These are phyloP conservation scores for Beta lomatogona DNA, from an alignment of 179 eudicot genomes.

Conservation along the genomic window DNA sequence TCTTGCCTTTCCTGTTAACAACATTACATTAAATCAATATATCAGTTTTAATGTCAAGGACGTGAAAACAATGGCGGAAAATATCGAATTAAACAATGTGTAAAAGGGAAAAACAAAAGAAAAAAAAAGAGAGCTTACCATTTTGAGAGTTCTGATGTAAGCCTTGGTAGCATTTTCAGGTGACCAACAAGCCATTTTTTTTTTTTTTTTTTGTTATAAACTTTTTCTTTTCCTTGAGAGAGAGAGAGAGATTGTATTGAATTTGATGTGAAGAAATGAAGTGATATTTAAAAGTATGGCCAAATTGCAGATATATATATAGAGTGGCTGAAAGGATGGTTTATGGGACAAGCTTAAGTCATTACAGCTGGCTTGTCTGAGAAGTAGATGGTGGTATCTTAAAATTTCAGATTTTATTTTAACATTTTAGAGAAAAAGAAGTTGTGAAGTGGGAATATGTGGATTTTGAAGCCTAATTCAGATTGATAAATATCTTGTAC, in stretches of 20 bases:
- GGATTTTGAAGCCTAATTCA: conserved; percentile 13
- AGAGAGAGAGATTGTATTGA: conserved; percentile 5
- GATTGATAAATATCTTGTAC: conserved; percentile 29
- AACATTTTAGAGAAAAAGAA: background rate
- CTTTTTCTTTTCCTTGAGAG: background rate
- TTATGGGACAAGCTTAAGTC: conserved; percentile 30
- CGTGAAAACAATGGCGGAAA: too few species aligned
- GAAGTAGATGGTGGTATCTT: conserved; percentile 17
- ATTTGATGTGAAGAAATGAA: conserved; percentile 12
- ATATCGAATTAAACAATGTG: too few species aligned
- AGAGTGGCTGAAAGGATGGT: conserved; percentile 3
- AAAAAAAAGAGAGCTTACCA: conserved; percentile 27
- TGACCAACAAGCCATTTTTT: conserved; percentile 40
- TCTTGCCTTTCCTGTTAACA: conserved; percentile 35
- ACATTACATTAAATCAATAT: conserved; percentile 1
- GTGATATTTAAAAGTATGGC: conserved; percentile 14
- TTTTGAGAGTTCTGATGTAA: conserved; percentile 36
- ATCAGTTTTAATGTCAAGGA: conserved; percentile 1
- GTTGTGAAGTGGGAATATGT: conserved; percentile 23
- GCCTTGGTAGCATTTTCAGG: conserved; percentile 46
- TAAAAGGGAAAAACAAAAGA: too few species aligned
- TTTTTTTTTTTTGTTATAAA: background rate
- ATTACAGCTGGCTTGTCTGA: conserved; percentile 37
- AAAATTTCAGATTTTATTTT: conserved; percentile 5
- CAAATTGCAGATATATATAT: conserved; percentile 14